Percentiles rank a stretch among this genome's conserved stretches.
Evolutionary conservation across 176 grass and related monocot species (phyloP).

Genomic region (Tillandsia fasciculata): DNA sequence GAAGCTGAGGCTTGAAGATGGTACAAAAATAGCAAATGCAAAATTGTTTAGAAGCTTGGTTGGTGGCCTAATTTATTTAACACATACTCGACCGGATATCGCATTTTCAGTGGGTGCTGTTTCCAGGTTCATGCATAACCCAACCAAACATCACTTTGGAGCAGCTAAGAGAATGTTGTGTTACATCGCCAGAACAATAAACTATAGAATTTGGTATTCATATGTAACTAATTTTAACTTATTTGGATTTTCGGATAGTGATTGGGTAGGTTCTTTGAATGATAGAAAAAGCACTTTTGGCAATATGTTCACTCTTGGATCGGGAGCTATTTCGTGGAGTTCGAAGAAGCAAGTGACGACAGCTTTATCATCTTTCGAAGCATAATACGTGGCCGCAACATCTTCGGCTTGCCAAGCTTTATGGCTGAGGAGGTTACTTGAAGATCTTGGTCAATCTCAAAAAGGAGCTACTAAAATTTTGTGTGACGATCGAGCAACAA

Average conservation of each 20-base stretch:
- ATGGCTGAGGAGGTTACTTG: too few relatives aligned
- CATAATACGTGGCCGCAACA: background rate
- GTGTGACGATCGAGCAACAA: too few relatives aligned
- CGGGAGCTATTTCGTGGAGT: constrained; percentile 2
- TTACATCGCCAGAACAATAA: background rate
- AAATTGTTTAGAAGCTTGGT: background rate
- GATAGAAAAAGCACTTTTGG: background rate
- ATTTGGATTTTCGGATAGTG: background rate
- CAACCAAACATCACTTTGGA: background rate
- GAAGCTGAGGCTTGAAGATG: background rate
- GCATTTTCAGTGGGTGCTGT: background rate
- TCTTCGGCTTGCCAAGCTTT: background rate
- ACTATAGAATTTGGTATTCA: too few relatives aligned
- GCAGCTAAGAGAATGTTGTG: background rate
- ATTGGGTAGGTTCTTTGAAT: background rate
- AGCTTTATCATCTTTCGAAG: constrained; percentile 1
- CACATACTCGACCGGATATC: constrained; percentile 7
- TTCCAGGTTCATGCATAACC: too few relatives aligned
- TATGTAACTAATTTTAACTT: background rate
- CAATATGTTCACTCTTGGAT: background rate
- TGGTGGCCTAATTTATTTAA: constrained; percentile 9
- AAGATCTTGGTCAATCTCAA: too few relatives aligned
- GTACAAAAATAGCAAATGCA: background rate
- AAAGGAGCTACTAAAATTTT: too few relatives aligned
- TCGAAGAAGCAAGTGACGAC: constrained; percentile 13